A percentile compares a stretch with the other conserved stretches of the same genome.
These are phyloP conservation scores for Emergomyces orientalis DNA, from an alignment of 2,329 filamentous ascomycete genomes.

Conservation along the genomic window DNA sequence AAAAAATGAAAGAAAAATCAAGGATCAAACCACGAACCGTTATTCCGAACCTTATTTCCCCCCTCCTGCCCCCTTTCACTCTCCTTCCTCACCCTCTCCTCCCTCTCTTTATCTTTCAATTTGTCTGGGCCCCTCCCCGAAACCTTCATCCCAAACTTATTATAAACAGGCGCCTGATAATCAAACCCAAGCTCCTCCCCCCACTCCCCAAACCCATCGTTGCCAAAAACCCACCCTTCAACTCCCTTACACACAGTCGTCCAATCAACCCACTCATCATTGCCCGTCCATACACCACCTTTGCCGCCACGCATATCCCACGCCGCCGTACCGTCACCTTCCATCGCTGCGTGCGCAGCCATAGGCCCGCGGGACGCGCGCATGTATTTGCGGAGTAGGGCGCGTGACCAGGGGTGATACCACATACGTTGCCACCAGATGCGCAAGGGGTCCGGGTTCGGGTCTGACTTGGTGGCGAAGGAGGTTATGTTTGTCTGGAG, in stretches of 20 bases:
- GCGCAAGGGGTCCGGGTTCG: slow-evolving; percentile 12
- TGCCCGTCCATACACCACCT: slow-evolving; percentile 47
- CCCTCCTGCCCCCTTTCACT: not conserved
- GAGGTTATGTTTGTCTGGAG: slow-evolving; percentile 34
- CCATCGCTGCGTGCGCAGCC: slow-evolving; percentile 36
- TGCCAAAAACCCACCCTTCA: slow-evolving; percentile 38
- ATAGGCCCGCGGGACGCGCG: slow-evolving; percentile 36
- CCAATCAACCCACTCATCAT: slow-evolving; percentile 42
- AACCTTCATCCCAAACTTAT: slow-evolving; percentile 6
- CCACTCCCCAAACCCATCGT: slow-evolving; percentile 38
- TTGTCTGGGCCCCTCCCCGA: not conserved
- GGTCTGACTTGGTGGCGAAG: slow-evolving; percentile 21
- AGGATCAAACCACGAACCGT: too few relatives aligned
- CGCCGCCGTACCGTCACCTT: slow-evolving; percentile 37
- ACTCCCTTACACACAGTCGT: slow-evolving; percentile 40
- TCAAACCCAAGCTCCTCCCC: slow-evolving; percentile 22
- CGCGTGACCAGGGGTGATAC: slow-evolving; percentile 41
- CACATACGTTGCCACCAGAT: slow-evolving; percentile 41
- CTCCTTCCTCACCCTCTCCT: not conserved
- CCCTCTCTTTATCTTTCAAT: not conserved
- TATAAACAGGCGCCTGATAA: slow-evolving; percentile 4
- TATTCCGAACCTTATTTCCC: too few relatives aligned
- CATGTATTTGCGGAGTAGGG: slow-evolving; percentile 42
- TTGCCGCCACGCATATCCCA: slow-evolving; percentile 44
- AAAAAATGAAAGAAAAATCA: too few relatives aligned